Base-by-base conservation (phyloP, 202 grass and related monocot genomes). In the Digitaria exilis region DNA sequence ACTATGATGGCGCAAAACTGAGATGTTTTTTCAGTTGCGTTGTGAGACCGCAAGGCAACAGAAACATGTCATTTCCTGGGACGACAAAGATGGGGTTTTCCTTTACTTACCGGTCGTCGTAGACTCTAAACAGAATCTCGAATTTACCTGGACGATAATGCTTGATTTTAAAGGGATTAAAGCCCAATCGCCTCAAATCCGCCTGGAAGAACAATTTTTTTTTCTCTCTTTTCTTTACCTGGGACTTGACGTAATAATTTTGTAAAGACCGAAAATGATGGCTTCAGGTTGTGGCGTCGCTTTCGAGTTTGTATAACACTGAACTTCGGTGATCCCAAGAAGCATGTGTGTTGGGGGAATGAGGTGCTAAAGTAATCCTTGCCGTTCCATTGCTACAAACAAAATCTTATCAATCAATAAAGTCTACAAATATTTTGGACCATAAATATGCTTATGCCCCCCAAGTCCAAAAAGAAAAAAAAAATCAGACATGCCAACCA, bases 1-100 rank as follows among this genome's bases (percentile, higher is more conserved):
- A 69, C 21, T 2, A 30, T 18, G 2, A 30, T 28, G 46, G 67
- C 9, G 6, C n/a, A 4, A 22, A 70, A 79, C 0, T 10, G 30
- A 51, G 78, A 75, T 41, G 31, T 81, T 69, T 70, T 70, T 74
- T 19, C 31, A 1, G 44, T 29, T 52, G 69, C 41, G 11, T 52
- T 15, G 35, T 29, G 49, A 28, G 65, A 26, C 22, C 6, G 31
- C 64, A 54, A 49, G n/a, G 7, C 46, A 9, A 24, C 3, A 45
- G 14, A 78, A 44, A 7, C 16, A 12, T 55, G 30, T 62, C 62
- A 14, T 52, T 60, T 59, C 16, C 68, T 80, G 14, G 51, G 68
- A 84, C 6, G 17, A 54, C 60, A 45, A 31, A 17, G 69, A 26
- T 29, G 25, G 41, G 57, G 21, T 32, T 41, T 41, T 58, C 31